These are phyloP conservation scores for Aspergillus fumigatiaffinis DNA, from an alignment of 2,329 filamentous ascomycete genomes.

Conservation along the genomic window DNA sequence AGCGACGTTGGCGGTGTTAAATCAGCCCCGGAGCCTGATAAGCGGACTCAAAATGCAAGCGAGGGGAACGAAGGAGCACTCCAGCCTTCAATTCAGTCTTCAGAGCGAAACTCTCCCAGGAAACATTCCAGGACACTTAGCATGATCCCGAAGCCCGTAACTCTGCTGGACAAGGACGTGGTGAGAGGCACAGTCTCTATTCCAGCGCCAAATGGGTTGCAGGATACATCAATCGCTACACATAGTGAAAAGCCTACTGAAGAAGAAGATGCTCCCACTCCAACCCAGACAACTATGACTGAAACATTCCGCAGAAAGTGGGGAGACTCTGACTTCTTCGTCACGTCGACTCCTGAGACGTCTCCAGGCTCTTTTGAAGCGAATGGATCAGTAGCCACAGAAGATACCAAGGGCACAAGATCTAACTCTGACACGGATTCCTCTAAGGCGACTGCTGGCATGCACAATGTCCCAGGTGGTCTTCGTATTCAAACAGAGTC, in stretches of 20 bases:
- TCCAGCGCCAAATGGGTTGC: neutral
- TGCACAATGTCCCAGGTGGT: neutral
- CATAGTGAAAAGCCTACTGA: neutral
- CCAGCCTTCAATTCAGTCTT: neutral
- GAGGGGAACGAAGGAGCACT: neutral
- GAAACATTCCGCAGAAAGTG: neutral
- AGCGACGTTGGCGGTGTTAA: neutral
- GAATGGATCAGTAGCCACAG: neutral
- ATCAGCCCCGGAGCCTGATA: neutral
- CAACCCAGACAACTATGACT: neutral
- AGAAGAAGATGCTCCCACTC: neutral
- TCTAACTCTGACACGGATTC: neutral
- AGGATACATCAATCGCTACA: neutral
- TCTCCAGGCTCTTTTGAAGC: neutral
- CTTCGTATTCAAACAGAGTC: neutral
- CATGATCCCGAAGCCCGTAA: neutral
- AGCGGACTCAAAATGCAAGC: neutral
- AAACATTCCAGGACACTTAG: neutral
- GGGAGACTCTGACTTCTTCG: neutral
- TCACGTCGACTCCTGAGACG: neutral
- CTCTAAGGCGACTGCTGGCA: neutral
- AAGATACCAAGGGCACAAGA: neutral
- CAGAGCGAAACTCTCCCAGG: neutral
- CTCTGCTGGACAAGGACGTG: neutral
- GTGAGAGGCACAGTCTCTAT: neutral